Percentiles rank a stretch among this genome's conserved stretches.
Conservation (phyloP, 352 stramenopile genomes). For the Poterioochromonas sp. region DNA sequence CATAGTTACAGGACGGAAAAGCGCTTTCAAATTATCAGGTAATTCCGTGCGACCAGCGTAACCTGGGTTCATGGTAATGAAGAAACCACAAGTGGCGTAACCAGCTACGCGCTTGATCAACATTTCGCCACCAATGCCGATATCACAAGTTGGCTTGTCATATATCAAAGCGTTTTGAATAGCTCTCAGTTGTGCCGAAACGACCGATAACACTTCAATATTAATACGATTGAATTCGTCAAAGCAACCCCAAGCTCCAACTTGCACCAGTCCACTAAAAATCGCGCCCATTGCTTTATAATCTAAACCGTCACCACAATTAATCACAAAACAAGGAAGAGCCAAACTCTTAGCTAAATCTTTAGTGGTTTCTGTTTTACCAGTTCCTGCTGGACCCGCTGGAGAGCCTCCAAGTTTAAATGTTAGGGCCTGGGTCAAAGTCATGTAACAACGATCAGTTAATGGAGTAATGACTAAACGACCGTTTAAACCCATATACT, state of each 20-base stretch:
- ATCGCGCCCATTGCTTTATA: slow-evolving; percentile 96
- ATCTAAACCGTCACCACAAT: slow-evolving; percentile 92
- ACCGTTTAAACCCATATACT: slow-evolving; percentile 95
- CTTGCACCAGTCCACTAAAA: slow-evolving; percentile 92
- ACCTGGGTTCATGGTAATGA: slow-evolving; percentile 99
- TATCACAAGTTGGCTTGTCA: slow-evolving; percentile 75
- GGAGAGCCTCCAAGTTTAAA: slow-evolving; percentile 96
- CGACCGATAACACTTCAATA: slow-evolving; percentile 88
- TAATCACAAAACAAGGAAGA: slow-evolving; percentile 92
- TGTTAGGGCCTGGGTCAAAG: slow-evolving; percentile 83
- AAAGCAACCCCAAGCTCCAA: slow-evolving; percentile 92
- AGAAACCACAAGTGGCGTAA: slow-evolving; percentile 83
- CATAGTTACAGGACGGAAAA: slow-evolving; percentile 88
- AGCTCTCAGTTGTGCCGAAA: slow-evolving; percentile 93
- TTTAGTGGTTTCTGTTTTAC: slow-evolving; percentile 94
- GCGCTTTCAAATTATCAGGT: slow-evolving; percentile 94
- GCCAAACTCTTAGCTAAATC: slow-evolving; percentile 85
- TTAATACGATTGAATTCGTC: slow-evolving; percentile 97
- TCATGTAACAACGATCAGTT: slow-evolving; percentile 95
- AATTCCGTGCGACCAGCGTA: slow-evolving; percentile 94
- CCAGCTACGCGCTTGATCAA: slow-evolving; percentile 86
- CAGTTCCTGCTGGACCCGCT: slow-evolving; percentile 83
- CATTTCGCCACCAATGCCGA: slow-evolving; percentile 92
- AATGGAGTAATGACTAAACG: slow-evolving; percentile 92
- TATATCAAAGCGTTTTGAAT: slow-evolving; percentile 96